Evolutionary conservation across 2,329 filamentous ascomycete genomes (phyloP).

Genomic region (Fragosphaeria purpurea): DNA sequence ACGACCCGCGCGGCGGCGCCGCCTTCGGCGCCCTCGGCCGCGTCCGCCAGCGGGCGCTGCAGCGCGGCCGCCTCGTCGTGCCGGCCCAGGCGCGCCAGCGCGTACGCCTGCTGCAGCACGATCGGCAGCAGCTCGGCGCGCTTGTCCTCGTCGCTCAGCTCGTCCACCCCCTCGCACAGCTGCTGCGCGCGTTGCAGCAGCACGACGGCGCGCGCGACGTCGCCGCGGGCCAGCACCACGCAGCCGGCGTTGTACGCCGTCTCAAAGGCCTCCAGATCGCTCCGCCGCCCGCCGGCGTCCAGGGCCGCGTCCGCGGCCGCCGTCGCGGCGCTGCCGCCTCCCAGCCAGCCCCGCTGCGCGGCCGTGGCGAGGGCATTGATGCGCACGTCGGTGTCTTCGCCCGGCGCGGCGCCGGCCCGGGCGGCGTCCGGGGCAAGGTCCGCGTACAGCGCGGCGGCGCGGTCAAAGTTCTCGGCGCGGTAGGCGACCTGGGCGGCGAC

Average conservation of each 20-base stretch:
- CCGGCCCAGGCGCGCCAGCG: slow-evolving; percentile 57
- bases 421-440: slow-evolving; percentile 39
- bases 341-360: slow-evolving; percentile 64
- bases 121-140: slow-evolving; percentile 65
- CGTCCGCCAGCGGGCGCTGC: slow-evolving; percentile 49
- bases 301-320: slow-evolving; percentile 43
- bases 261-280: slow-evolving; percentile 67
- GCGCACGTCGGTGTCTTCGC: slow-evolving; percentile 62
- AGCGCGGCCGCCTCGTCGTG: slow-evolving; percentile 54
- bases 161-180: slow-evolving; percentile 63
- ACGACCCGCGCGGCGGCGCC: slow-evolving; percentile 57
- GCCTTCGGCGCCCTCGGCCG: slow-evolving; percentile 59
- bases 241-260: slow-evolving; percentile 75
- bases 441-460: slow-evolving; percentile 54
- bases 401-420: slow-evolving; percentile 26
- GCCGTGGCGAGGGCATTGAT: slow-evolving; percentile 67
- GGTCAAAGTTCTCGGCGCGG: slow-evolving; percentile 61
- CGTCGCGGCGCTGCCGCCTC: slow-evolving; percentile 39
- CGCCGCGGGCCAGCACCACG: slow-evolving; percentile 57
- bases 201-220: slow-evolving; percentile 53
- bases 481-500: slow-evolving; percentile 61
- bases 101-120: slow-evolving; percentile 64
- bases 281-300: slow-evolving; percentile 40
- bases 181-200: slow-evolving; percentile 60
- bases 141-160: slow-evolving; percentile 65